A percentile compares a stretch with the other conserved stretches of the same genome.
These are phyloP conservation scores for Cryptococcus sp. DNA, from an alignment of 1,284 basidiomycete species.

Conservation along the genomic window DNA sequence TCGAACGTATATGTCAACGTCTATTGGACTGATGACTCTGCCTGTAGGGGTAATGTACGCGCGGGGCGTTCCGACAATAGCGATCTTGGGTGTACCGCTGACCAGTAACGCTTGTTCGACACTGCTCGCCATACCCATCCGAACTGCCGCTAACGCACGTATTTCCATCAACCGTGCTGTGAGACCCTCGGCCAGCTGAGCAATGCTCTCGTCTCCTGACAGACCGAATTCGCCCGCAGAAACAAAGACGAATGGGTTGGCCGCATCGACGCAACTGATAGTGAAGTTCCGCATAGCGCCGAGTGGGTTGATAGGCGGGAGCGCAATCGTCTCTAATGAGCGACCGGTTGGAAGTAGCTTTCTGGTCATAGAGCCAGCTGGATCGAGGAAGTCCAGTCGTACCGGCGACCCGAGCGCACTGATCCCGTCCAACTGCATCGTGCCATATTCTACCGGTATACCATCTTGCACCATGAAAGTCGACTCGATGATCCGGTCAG, in stretches of 20 bases:
- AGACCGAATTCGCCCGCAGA: no score
- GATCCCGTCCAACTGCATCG: constrained; percentile 63
- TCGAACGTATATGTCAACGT: constrained; percentile 62
- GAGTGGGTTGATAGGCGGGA: no score
- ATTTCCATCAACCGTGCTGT: constrained; percentile 60
- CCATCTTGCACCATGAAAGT: constrained; percentile 60
- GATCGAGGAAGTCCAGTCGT: constrained; percentile 65
- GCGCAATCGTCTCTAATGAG: no score
- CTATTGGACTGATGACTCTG: constrained; percentile 33
- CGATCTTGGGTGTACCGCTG: constrained; percentile 65
- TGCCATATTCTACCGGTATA: constrained; percentile 27
- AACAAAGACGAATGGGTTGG: no score
- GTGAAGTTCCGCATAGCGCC: no score
- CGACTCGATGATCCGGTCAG: constrained; percentile 65
- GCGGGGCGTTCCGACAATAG: constrained; percentile 58
- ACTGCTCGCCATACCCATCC: constrained; percentile 66
- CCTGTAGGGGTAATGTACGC: constrained; percentile 21
- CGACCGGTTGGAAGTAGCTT: no score
- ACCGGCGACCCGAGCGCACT: constrained; percentile 66
- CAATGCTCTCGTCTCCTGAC: no score
- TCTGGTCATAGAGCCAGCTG: constrained; percentile 65
- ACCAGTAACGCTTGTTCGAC: constrained; percentile 56
- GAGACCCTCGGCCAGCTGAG: constrained; percentile 32
- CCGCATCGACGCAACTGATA: no score
- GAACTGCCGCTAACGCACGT: constrained; percentile 60